Conservation (phyloP, 495 filamentous ascomycete genomes). For the Xylaria cubensis region DNA sequence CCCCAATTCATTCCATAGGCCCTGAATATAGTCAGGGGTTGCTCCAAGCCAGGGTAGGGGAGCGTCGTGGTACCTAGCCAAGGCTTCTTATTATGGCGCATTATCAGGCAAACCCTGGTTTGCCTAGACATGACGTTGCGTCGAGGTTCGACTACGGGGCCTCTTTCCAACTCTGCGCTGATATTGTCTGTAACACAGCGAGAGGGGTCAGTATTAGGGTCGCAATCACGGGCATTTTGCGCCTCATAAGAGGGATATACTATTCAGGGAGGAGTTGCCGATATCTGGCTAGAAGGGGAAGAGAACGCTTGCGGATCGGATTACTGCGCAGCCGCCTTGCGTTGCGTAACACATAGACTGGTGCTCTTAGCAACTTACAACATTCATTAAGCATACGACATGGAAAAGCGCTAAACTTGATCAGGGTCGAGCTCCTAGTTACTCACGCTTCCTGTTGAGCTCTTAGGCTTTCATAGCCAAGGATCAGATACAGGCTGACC, state of each 20-base stretch:
- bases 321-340: slow-evolving; percentile 40
- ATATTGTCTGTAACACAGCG: slow-evolving; percentile 20
- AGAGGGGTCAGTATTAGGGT: slow-evolving; percentile 14
- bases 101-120: slow-evolving; percentile 17
- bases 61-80: slow-evolving; percentile 18
- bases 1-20: slow-evolving; percentile 21
- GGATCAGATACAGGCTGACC: slow-evolving; percentile 44
- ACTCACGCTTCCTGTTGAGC: slow-evolving; percentile 31
- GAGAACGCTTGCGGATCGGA: slow-evolving; percentile 38
- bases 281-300: slow-evolving; percentile 33
- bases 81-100: slow-evolving; percentile 21
- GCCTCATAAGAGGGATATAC: slow-evolving; percentile 37
- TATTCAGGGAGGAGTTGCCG: slow-evolving; percentile 40
- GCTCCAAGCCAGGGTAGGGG: slow-evolving; percentile 10
- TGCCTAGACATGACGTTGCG: slow-evolving; percentile 27
- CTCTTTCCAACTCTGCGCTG: slow-evolving; percentile 22
- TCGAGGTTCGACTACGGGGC: slow-evolving; percentile 20
- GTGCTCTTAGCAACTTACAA: slow-evolving; percentile 1
- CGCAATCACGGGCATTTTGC: slow-evolving; percentile 28
- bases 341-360: slow-evolving; percentile 41
- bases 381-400: neutral
- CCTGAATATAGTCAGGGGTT: slow-evolving; percentile 25
- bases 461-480: slow-evolving; percentile 41
- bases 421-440: slow-evolving; percentile 37
- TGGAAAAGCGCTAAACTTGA: slow-evolving; percentile 38